Conservation (phyloP, 345 rosid genomes). For the Gossypium stocksii region DNA sequence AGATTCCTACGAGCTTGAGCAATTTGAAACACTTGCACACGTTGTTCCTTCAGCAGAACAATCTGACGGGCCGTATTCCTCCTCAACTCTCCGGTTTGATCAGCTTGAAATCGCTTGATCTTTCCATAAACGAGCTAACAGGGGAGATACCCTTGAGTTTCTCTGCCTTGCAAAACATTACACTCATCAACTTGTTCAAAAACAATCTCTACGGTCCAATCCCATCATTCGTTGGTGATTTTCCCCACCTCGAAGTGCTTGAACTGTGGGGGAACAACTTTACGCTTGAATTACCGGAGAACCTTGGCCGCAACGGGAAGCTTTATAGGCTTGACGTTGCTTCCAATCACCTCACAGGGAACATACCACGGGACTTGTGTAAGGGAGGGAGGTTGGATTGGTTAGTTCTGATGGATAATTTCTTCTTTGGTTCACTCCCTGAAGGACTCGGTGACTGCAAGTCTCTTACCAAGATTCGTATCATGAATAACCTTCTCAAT, state of each 20-base stretch:
- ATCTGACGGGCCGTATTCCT: conserved; percentile 66
- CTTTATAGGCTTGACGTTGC: conserved; percentile 57
- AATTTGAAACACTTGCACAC: conserved; percentile 49
- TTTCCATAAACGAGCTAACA: conserved; percentile 53
- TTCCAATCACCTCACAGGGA: conserved; percentile 64
- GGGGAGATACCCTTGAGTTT: conserved; percentile 78
- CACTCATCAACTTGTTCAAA: conserved; percentile 56
- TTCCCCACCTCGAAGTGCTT: conserved; percentile 60
- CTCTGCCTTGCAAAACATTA: conserved; percentile 37
- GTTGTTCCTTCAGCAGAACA: conserved; percentile 71
- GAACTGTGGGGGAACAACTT: conserved; percentile 79
- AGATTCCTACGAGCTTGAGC: conserved; percentile 59
- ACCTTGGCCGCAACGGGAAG: conserved; percentile 67
- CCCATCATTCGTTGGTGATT: conserved; percentile 63
- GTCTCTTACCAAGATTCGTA: conserved; percentile 50
- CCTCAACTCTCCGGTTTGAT: conserved; percentile 56
- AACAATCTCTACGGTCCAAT: conserved; percentile 63
- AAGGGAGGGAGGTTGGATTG: conserved; percentile 45
- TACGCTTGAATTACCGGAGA: conserved; percentile 55
- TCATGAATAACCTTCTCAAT: conserved; percentile 44
- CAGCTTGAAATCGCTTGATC: conserved; percentile 68
- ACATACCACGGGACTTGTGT: conserved; percentile 64
- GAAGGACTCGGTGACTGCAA: conserved; percentile 62
- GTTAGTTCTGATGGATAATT: conserved; percentile 63
- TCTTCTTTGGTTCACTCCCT: conserved; percentile 72